Base-by-base conservation (phyloP, 371 early-diverging fungal species). In the Chytridiales sp. region DNA sequence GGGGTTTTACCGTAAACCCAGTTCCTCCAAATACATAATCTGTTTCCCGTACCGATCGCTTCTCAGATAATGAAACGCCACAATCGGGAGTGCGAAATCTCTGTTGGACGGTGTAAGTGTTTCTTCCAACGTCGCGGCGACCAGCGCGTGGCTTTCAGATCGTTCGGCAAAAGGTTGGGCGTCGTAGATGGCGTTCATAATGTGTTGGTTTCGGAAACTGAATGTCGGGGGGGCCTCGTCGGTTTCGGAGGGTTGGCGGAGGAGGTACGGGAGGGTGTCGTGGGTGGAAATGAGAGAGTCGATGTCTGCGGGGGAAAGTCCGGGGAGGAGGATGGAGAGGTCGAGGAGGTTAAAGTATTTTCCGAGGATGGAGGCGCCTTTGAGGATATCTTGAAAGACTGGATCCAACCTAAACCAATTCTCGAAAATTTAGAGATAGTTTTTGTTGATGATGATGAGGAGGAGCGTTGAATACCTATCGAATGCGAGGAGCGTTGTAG, bases 141-240 rank as follows among this genome's bases (percentile, higher is more conserved):
- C 54, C 41, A 17, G 38, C 29, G 41, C 24, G 29, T 54, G 54
- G 11, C 38, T 9, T 3, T 6, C 30, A 13, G 27, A 27, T 4
- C 54, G 8, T 11, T 41, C 54, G n/a, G 15, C 42, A 54, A 40
- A 54, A 4, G 41, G 39, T 24, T 41, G 35, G 4, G 42, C 38
- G 15, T 54, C 54, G 41, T 54, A 54, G 36, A 54, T 54, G 3
- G 54, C 41, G 29, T 38, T 41, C 42, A 38, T 54, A 24, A 54
- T 54, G 3, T 39, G 17, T 17, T 41, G 38, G 29, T 54, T 39
- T n/a, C 54, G 54, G 26, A 54, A 54, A 21, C 27, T 26, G 30
- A 39, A 38, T 38, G 38, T 9, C 38, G 8, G 38, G n/a, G n/a
- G n/a, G n/a, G n/a, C n/a, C n/a, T n/a, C n/a, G n/a, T n/a, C n/a